Base-by-base conservation (phyloP, 2,329 filamentous ascomycete genomes). In the Xylariales sp. region DNA sequence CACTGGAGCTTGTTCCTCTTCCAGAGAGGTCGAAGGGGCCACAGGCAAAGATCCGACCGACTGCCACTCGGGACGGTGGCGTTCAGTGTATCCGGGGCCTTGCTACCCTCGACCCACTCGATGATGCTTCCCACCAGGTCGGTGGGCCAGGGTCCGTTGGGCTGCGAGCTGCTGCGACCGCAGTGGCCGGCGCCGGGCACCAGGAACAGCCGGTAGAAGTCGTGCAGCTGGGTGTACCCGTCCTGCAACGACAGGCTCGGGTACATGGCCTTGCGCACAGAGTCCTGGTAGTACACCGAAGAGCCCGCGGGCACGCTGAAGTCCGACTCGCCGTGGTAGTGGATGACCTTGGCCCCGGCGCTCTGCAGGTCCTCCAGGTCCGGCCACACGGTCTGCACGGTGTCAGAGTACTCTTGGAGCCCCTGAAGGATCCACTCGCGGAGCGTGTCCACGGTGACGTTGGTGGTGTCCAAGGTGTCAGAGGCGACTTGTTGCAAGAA, bases 331-430 rank as follows among this genome's bases (percentile, higher is more conserved):
- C 24, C 34, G 14, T 37, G 34, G 25, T 29, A 37, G 34, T 29
- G 34, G 18, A 37, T 37, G 19, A 37, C 25, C 34, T 37, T 37
- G 12, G 24, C 34, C 14, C 34, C 34, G 24, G 28, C 20, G 16
- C 29, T 27, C 15, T 23, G 34, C 16, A 37, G 20, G 25, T 37
- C 34, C 23, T 37, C 34, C 15, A 37, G 15, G 23, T 36, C 33
- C 10, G 33, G 33, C 33, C 33, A 36, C 21, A 17, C 18, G 16
- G 33, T 36, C 23, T 36, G 20, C 33, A 36, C 12, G 5, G 33
- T 36, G 16, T 25, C 19, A 7, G 33, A 25, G 5, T 25, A 36
- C 23, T 36, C 24, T 8, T n/a, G 12, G 7, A 36, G 25, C 5
- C 33, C 33, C 33, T 36, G 21, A 5, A 36, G 13, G 15, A 36